These are phyloP conservation scores for Taphrina pruni DNA, from an alignment of 1,139 yeast genomes.

Conservation along the genomic window DNA sequence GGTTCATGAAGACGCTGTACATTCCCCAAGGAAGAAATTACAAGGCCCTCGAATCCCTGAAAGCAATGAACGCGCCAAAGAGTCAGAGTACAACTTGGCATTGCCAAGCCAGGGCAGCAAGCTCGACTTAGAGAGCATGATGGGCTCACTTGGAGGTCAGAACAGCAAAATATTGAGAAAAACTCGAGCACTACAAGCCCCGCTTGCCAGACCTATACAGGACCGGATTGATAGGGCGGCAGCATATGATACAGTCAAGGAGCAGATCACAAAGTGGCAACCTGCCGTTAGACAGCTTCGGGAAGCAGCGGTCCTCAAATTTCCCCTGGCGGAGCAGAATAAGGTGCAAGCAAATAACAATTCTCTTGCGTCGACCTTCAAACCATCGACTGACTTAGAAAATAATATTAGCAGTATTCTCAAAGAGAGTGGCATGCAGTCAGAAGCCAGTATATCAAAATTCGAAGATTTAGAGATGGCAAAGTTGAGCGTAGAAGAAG, in stretches of 20 bases:
- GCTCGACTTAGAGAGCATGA: constrained; percentile 75
- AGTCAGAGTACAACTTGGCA: constrained; percentile 38
- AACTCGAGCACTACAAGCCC: constrained; percentile 68
- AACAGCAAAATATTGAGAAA: constrained; percentile 52
- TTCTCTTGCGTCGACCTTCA: constrained; percentile 59
- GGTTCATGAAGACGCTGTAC: constrained; percentile 49
- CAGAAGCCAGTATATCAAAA: constrained; percentile 75
- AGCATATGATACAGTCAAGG: constrained; percentile 86
- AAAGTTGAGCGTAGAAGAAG: constrained; percentile 78
- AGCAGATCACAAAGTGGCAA: constrained; percentile 86
- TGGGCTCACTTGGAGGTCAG: constrained; percentile 64
- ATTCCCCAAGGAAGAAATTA: constrained; percentile 42
- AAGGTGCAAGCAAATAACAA: constrained; percentile 56
- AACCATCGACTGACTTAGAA: constrained; percentile 69
- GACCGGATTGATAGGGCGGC: constrained; percentile 85
- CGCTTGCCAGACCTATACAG: constrained; percentile 84
- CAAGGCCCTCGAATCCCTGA: constrained; percentile 49
- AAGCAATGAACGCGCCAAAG: constrained; percentile 60
- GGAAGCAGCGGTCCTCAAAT: constrained; percentile 80
- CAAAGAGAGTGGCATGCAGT: constrained; percentile 67
- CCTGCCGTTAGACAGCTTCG: constrained; percentile 80
- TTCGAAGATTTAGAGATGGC: constrained; percentile 85
- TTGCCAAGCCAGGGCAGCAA: constrained; percentile 51
- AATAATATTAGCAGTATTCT: constrained; percentile 67
- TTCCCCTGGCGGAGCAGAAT: constrained; percentile 60